These are phyloP conservation scores for Arthromyces matolae DNA, from an alignment of 768 basidiomycete species.

Conservation along the genomic window DNA sequence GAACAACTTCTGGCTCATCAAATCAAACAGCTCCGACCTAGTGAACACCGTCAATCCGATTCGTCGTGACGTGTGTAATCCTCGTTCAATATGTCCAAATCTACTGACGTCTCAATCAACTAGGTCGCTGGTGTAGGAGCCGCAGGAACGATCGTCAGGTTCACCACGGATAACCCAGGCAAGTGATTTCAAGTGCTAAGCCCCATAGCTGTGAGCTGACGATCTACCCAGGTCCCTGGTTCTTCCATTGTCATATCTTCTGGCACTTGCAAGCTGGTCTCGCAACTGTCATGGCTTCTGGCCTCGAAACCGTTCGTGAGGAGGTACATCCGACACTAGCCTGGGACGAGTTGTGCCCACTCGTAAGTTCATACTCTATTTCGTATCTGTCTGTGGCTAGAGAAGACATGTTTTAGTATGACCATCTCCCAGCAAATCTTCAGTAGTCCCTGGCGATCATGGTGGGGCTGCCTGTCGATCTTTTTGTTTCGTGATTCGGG, in stretches of 20 bases:
- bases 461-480: no score
- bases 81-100: background rate
- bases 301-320: slow-evolving; percentile 2
- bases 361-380: background rate
- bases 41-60: slow-evolving; percentile 48
- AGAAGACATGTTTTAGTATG: no score
- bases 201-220: background rate
- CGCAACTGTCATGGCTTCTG: slow-evolving; percentile 17
- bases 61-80: slow-evolving; percentile 21
- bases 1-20: slow-evolving; percentile 38
- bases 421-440: no score
- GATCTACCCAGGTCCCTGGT: slow-evolving; percentile 22
- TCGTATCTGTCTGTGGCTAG: no score
- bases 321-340: slow-evolving; percentile 10
- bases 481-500: no score
- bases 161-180: slow-evolving; percentile 55
- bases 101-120: no score
- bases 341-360: slow-evolving; percentile 18
- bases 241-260: slow-evolving; percentile 29
- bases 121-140: slow-evolving; percentile 18
- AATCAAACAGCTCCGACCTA: slow-evolving; percentile 27
- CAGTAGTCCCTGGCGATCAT: no score
- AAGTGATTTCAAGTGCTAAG: background rate
- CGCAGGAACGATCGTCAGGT: slow-evolving; percentile 38
- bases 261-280: slow-evolving; percentile 21